Percentiles rank a stretch among this genome's conserved stretches.
phyloP scores from a whole-genome alignment of 1,139 yeast species.

The Hansenula lynferdii region DNA sequence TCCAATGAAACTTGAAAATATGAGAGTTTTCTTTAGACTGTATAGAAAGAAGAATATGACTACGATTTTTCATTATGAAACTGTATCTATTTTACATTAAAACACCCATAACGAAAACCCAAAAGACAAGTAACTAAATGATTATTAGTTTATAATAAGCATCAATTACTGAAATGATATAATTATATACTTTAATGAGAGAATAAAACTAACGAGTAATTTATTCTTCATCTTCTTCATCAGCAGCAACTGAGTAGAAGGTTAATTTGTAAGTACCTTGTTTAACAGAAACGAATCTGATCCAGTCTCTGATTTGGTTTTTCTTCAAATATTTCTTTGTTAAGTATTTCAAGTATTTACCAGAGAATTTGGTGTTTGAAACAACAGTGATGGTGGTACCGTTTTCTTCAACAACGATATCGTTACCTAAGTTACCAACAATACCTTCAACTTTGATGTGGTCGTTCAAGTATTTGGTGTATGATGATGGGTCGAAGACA shows the following conservation, averaged over 20 bases:
- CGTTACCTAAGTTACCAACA: constrained; percentile 96
- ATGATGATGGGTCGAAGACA: constrained; percentile 96
- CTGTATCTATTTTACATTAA: constrained; percentile 15
- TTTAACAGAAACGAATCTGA: constrained; percentile 96
- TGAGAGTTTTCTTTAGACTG: constrained; percentile 79
- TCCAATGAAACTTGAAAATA: constrained; percentile 73
- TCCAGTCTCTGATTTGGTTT: constrained; percentile 99
- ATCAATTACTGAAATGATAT: constrained; percentile 10
- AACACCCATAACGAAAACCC: constrained; percentile 12
- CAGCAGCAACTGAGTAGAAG: constrained; percentile 99
- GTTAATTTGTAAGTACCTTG: constrained; percentile 97
- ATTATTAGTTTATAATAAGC: constrained; percentile 7
- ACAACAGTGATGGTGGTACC: constrained; percentile 81
- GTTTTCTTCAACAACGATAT: constrained; percentile 83
- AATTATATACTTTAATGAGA: background rate
- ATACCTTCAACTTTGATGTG: constrained; percentile 98
- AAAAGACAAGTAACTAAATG: constrained; percentile 5
- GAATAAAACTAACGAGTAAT: constrained; percentile 14
- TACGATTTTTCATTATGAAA: constrained; percentile 28
- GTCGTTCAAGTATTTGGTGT: constrained; percentile 97
- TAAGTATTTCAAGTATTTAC: constrained; percentile 99
- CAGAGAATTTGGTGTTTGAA: constrained; percentile 94
- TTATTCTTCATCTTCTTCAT: constrained; percentile 90
- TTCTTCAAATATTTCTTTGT: constrained; percentile 99
- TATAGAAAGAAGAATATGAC: constrained; percentile 44